Conservation (phyloP, 352 stramenopile species). For the Pythium angustatum region DNA sequence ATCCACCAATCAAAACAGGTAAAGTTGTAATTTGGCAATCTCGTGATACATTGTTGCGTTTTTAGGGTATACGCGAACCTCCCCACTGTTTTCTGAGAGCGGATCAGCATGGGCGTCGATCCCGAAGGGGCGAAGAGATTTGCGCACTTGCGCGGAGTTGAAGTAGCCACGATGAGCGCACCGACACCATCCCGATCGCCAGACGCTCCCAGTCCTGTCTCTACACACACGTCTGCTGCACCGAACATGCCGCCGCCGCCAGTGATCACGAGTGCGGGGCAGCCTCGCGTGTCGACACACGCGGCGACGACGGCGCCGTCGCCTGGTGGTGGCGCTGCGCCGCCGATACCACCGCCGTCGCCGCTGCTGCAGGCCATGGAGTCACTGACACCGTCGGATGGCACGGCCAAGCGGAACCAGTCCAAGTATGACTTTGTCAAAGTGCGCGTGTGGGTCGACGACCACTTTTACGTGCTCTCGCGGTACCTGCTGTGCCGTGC, state of each 20-base stretch:
- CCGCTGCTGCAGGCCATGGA: conserved; percentile 36
- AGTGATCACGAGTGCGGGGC: conserved; percentile 2
- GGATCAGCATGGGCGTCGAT: neutral
- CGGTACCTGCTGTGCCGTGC: conserved; percentile 83
- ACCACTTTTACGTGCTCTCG: conserved; percentile 89
- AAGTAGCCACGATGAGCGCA: conserved; percentile 7
- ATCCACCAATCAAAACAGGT: conserved; percentile 1
- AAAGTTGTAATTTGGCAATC: neutral
- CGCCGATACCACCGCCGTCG: conserved; percentile 39
- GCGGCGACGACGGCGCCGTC: conserved; percentile 16
- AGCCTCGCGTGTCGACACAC: neutral
- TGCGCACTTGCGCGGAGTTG: neutral
- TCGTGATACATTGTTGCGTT: neutral
- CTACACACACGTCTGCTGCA: no score
- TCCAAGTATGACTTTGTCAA: conserved; percentile 92
- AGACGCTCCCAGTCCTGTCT: neutral
- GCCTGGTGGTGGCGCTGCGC: neutral
- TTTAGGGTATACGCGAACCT: neutral
- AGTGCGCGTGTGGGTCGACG: conserved; percentile 87
- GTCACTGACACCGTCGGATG: conserved; percentile 39
- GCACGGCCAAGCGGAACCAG: conserved; percentile 80
- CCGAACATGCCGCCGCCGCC: neutral
- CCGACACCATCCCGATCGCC: neutral
- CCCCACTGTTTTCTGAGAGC: no score
- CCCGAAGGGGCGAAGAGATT: conserved; percentile 1